Evolutionary conservation across 2,329 filamentous ascomycete species (phyloP).

Genomic region (Cordyceps pruinosa): DNA sequence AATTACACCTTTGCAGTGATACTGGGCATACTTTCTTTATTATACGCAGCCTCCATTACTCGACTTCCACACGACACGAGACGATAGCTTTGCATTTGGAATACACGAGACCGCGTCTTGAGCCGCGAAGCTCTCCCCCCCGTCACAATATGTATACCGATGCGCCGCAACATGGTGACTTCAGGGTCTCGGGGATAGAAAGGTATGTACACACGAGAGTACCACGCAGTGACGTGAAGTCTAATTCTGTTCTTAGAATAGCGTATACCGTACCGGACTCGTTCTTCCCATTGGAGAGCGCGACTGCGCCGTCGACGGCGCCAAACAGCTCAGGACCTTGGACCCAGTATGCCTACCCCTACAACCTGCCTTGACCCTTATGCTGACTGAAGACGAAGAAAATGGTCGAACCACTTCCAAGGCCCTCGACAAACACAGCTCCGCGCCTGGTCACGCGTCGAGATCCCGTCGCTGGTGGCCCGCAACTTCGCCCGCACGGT

Average conservation of each 20-base stretch:
- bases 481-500: constrained; percentile 21
- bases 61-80: background rate
- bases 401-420: constrained; percentile 18
- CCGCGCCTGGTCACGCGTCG: constrained; percentile 27
- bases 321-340: background rate
- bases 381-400: constrained; percentile 14
- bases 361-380: background rate
- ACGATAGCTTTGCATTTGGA: background rate
- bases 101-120: constrained; percentile 2
- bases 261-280: constrained; percentile 8
- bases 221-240: background rate
- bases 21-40: background rate
- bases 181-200: background rate
- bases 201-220: background rate
- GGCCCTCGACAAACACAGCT: constrained; percentile 17
- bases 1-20: background rate
- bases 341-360: background rate
- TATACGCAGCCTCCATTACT: background rate
- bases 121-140: background rate
- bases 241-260: constrained; percentile 1
- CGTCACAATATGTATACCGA: constrained; percentile 5
- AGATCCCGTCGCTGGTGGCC: constrained; percentile 19
- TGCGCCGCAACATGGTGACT: background rate
- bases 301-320: background rate
- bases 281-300: constrained; percentile 8